Percentiles rank a stretch among this genome's conserved stretches.
Conservation (phyloP, 352 stramenopile species). For the Pythium coloratum region DNA sequence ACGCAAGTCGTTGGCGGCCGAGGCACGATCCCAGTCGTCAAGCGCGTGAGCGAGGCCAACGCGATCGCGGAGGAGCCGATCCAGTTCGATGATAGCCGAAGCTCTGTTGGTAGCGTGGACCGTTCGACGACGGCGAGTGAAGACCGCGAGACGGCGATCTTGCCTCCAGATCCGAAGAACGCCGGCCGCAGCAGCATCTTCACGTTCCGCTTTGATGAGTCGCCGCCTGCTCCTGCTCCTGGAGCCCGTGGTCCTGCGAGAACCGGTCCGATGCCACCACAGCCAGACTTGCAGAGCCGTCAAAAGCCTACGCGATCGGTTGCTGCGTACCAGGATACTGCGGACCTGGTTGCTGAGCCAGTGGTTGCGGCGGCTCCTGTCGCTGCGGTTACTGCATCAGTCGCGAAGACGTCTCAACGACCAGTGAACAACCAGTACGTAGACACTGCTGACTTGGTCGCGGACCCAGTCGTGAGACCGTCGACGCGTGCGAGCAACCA, state of each 20-base stretch:
- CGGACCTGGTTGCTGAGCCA: slow-evolving; percentile 10
- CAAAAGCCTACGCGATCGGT: neutral
- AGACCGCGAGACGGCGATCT: slow-evolving; percentile 18
- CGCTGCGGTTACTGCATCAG: slow-evolving; percentile 2
- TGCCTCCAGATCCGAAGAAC: slow-evolving; percentile 17
- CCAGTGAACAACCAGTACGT: slow-evolving; percentile 4
- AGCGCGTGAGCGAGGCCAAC: slow-evolving; percentile 9
- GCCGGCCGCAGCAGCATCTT: slow-evolving; percentile 21
- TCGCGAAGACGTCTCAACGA: slow-evolving; percentile 1
- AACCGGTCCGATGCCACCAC: slow-evolving; percentile 18
- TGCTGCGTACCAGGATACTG: slow-evolving; percentile 1
- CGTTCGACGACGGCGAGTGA: neutral
- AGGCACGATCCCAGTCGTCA: neutral
- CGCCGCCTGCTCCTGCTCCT: neutral
- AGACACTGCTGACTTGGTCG: slow-evolving; percentile 21
- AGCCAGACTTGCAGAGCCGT: slow-evolving; percentile 8
- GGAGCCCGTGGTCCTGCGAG: slow-evolving; percentile 5
- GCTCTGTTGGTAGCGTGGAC: neutral
- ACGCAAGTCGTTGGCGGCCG: neutral
- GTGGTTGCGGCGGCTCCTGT: neutral
- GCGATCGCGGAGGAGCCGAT: neutral
- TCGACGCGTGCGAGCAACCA: neutral
- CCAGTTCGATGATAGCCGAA: slow-evolving; percentile 14
- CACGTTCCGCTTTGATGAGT: slow-evolving; percentile 18
- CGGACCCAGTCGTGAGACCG: neutral